A percentile compares a stretch with the other conserved stretches of the same genome.
Evolutionary conservation across 1,284 basidiomycete species (phyloP).

Genomic region (Exobasidium rhododendri): DNA sequence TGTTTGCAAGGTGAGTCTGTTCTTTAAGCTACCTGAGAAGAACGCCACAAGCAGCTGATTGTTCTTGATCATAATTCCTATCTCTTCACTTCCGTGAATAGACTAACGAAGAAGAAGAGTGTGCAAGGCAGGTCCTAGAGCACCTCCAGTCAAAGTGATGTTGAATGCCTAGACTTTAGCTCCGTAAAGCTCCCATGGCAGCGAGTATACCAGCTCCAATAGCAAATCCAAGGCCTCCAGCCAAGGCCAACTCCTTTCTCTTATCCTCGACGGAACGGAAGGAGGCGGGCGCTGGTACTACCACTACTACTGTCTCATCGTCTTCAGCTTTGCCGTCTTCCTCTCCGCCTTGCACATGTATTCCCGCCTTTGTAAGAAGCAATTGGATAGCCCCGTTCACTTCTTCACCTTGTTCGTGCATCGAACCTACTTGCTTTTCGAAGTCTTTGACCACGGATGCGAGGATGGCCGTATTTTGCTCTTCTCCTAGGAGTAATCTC

Average conservation of each 20-base stretch:
- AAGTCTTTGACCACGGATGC: constrained; percentile 27
- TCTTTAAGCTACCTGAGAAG: too few relatives aligned
- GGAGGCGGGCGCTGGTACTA: background rate
- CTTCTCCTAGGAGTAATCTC: constrained; percentile 39
- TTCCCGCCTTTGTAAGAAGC: background rate
- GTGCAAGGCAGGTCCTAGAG: background rate
- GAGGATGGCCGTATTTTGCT: constrained; percentile 25
- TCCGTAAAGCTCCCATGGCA: constrained; percentile 6
- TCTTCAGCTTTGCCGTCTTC: background rate
- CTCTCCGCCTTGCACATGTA: background rate
- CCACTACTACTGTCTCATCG: background rate
- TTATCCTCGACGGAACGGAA: background rate
- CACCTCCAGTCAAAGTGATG: background rate
- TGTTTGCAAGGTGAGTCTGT: constrained; percentile 25
- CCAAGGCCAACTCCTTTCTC: constrained; percentile 10
- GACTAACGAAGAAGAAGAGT: constrained; percentile 5
- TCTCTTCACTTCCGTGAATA: too few relatives aligned
- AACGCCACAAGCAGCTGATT: too few relatives aligned
- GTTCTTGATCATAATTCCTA: too few relatives aligned
- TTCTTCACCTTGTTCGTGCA: background rate
- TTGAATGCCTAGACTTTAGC: background rate
- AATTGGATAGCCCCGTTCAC: background rate
- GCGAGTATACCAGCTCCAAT: constrained; percentile 15
- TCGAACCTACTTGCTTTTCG: constrained; percentile 13
- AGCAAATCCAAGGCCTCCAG: constrained; percentile 13